Evolutionary conservation across 371 early-diverging fungal genomes (phyloP).

Genomic region (Saksenaea oblongispora): DNA sequence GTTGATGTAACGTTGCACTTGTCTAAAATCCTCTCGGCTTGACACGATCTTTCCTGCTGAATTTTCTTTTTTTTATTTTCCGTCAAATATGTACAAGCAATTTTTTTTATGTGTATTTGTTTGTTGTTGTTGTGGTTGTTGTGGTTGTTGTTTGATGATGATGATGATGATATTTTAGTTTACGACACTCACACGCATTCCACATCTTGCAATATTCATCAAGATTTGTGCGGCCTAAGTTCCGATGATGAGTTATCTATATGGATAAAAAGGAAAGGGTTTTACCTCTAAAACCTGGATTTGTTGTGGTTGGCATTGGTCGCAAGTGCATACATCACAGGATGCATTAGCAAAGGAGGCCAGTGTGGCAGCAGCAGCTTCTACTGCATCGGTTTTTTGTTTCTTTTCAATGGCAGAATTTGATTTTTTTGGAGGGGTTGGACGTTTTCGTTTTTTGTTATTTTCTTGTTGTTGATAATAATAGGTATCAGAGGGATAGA

Average conservation of each 20-base stretch:
- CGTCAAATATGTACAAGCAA: neutral
- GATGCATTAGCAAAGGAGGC: slow-evolving; percentile 38
- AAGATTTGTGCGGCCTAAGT: slow-evolving; percentile 52
- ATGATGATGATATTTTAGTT: slow-evolving; percentile 8
- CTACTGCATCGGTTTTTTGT: slow-evolving; percentile 23
- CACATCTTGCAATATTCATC: slow-evolving; percentile 50
- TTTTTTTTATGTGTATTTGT: neutral
- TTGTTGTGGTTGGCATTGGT: slow-evolving; percentile 30
- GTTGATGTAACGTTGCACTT: neutral
- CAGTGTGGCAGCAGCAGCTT: slow-evolving; percentile 48
- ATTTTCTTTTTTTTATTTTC: neutral
- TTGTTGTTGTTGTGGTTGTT: neutral
- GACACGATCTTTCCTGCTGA: neutral
- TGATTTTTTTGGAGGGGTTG: slow-evolving; percentile 11
- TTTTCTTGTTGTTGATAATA: slow-evolving; percentile 7
- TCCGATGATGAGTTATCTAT: neutral
- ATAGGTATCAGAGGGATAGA: neutral
- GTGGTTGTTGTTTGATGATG: neutral
- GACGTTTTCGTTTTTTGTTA: slow-evolving; percentile 8
- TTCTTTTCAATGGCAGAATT: slow-evolving; percentile 1
- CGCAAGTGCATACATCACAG: slow-evolving; percentile 20
- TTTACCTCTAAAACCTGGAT: slow-evolving; percentile 50
- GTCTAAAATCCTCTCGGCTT: neutral
- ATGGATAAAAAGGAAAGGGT: neutral
- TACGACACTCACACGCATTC: slow-evolving; percentile 42